Percentiles rank a stretch among this genome's conserved stretches.
These are phyloP conservation scores for Phaffia rhodozyma DNA, from an alignment of 1,284 basidiomycete genomes.

Conservation along the genomic window DNA sequence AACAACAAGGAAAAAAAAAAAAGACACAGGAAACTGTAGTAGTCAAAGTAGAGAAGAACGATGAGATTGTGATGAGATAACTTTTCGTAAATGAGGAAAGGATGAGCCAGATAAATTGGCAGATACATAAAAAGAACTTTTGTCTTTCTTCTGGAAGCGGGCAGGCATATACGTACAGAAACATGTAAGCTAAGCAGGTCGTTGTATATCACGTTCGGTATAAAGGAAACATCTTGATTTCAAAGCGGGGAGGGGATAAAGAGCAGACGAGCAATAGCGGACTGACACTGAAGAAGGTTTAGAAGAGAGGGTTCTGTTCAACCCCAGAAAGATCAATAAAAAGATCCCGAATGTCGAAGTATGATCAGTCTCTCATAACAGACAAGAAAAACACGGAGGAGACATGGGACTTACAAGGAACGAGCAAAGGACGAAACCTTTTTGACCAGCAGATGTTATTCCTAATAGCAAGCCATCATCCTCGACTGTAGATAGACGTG, in stretches of 20 bases:
- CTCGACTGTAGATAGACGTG: slow-evolving; percentile 22
- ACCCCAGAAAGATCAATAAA: neutral
- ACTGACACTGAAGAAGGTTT: neutral
- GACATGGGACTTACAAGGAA: slow-evolving; percentile 25
- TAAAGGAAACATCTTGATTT: neutral
- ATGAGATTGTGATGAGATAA: no score
- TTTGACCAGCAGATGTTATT: slow-evolving; percentile 27
- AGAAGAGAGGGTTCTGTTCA: neutral
- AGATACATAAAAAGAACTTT: no score
- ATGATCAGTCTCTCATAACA: neutral
- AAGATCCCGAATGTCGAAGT: neutral
- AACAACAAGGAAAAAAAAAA: no score
- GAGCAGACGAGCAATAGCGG: neutral
- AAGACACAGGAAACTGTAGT: no score
- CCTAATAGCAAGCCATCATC: slow-evolving; percentile 36
- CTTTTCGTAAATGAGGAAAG: no score
- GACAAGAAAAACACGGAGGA: neutral
- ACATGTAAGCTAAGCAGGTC: no score
- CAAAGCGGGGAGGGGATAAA: neutral
- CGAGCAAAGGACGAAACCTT: slow-evolving; percentile 35
- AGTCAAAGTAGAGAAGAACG: no score
- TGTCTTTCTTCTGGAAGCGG: no score
- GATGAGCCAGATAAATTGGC: no score
- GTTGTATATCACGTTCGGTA: no score
- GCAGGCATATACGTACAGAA: no score